phyloP scores from a whole-genome alignment of 164 flowering plant species.

The Magnolia officinalis region DNA sequence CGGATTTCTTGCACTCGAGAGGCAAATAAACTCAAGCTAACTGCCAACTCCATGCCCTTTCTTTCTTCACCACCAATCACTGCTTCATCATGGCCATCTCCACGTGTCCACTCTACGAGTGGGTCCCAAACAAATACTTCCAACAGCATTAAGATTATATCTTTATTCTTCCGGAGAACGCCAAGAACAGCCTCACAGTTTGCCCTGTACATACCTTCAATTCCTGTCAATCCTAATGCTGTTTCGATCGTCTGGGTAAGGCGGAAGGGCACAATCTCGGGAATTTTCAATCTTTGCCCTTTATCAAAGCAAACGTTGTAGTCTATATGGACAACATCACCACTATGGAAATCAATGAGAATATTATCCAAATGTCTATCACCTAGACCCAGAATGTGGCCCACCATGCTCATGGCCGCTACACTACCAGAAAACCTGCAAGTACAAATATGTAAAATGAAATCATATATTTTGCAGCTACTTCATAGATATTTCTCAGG shows the following conservation, averaged over 20 bases:
- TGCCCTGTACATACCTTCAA: conserved; percentile 83
- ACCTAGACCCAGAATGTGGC: conserved; percentile 89
- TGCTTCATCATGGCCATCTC: conserved; percentile 95
- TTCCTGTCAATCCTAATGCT: conserved; percentile 89
- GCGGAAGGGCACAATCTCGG: conserved; percentile 98
- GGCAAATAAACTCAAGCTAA: conserved; percentile 96
- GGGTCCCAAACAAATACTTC: conserved; percentile 99
- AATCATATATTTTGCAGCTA: background rate
- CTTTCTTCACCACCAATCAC: conserved; percentile 97
- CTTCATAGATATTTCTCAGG: background rate
- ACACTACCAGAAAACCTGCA: conserved; percentile 86
- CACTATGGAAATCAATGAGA: conserved; percentile 79
- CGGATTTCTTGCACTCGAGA: conserved; percentile 98
- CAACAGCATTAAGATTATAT: conserved; percentile 77
- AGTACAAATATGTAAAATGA: conserved; percentile 11
- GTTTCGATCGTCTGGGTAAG: conserved; percentile 93
- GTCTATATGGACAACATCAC: conserved; percentile 94
- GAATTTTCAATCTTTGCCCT: conserved; percentile 85
- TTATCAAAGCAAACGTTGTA: conserved; percentile 97
- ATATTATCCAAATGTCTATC: conserved; percentile 98
- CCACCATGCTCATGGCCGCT: conserved; percentile 98
- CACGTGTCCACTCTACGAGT: conserved; percentile 97
- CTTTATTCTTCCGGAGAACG: conserved; percentile 83
- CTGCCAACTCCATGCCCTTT: conserved; percentile 99
- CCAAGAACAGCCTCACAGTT: conserved; percentile 89